Conservation (phyloP, 495 filamentous ascomycete species). For the Amphirosellinia nigrospora region DNA sequence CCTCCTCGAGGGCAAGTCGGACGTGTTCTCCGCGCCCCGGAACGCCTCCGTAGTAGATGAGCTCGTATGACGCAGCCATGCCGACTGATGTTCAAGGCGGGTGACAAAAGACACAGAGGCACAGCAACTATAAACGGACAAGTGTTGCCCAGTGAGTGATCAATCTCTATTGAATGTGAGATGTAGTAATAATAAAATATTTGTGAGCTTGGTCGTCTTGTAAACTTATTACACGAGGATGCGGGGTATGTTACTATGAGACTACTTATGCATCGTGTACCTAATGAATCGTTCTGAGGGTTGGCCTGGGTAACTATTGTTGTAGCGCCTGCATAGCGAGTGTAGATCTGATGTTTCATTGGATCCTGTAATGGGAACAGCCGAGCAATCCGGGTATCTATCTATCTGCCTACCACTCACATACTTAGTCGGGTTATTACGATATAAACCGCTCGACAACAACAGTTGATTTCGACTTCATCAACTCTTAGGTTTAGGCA, state of each 20-base stretch:
- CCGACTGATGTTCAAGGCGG: background rate
- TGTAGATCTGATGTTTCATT: background rate
- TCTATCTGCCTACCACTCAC: background rate
- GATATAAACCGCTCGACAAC: background rate
- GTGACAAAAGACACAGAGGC: too few species aligned
- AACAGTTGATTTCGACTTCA: background rate
- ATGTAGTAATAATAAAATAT: background rate
- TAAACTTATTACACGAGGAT: background rate
- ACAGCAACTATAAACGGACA: background rate
- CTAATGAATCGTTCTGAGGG: background rate
- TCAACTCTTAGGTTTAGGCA: background rate
- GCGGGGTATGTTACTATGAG: constrained; percentile 8
- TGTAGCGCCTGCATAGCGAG: background rate
- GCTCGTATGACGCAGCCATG: constrained; percentile 44
- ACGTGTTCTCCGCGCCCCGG: constrained; percentile 64
- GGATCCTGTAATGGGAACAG: background rate
- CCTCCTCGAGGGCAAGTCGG: constrained; percentile 61
- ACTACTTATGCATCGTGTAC: background rate
- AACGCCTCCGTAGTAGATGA: constrained; percentile 60
- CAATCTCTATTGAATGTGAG: too few species aligned
- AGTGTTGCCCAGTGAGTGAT: background rate
- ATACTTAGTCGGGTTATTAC: background rate
- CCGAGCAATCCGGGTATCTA: background rate
- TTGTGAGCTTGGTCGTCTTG: background rate
- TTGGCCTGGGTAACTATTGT: background rate